A percentile compares a stretch with the other conserved stretches of the same genome.
Conservation (phyloP, 768 basidiomycete species). For the Polyporus arcularius region DNA sequence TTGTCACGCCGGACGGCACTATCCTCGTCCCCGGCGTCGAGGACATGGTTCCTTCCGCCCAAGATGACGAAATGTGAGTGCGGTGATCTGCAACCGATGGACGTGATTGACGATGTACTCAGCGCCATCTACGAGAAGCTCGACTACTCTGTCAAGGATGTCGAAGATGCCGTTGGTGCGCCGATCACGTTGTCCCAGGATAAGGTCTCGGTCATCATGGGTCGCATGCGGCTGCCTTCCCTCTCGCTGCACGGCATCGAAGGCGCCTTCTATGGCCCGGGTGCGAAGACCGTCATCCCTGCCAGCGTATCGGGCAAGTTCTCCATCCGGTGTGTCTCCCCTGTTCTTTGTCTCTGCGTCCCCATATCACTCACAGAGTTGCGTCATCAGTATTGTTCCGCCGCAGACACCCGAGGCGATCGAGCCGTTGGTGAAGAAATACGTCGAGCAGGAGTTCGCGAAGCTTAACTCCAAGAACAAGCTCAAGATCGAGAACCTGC, state of each 20-base stretch:
- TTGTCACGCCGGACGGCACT: constrained; percentile 75
- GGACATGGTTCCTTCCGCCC: constrained; percentile 76
- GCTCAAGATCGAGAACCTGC: constrained; percentile 66
- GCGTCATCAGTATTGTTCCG: constrained; percentile 64
- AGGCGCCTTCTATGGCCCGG: constrained; percentile 85
- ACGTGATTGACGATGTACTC: constrained; percentile 1
- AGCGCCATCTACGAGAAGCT: constrained; percentile 73
- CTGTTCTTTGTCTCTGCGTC: not conserved
- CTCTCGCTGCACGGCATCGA: constrained; percentile 95
- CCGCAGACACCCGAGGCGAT: constrained; percentile 78
- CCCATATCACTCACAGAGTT: not conserved
- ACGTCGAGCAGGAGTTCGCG: constrained; percentile 77
- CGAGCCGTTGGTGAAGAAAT: constrained; percentile 66
- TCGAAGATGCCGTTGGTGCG: constrained; percentile 77
- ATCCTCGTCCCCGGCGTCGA: constrained; percentile 90
- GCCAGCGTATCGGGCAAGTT: constrained; percentile 90
- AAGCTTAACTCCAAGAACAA: constrained; percentile 87
- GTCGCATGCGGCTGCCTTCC: constrained; percentile 87
- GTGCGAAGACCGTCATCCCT: constrained; percentile 93
- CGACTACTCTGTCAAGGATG: constrained; percentile 71
- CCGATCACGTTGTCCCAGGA: constrained; percentile 72
- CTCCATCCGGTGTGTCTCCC: constrained; percentile 71
- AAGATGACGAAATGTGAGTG: constrained; percentile 67
- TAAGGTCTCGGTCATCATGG: constrained; percentile 84
- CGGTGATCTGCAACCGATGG: not conserved